phyloP scores from a whole-genome alignment of 257 asterid genomes.

The Solanum raphanifolium region DNA sequence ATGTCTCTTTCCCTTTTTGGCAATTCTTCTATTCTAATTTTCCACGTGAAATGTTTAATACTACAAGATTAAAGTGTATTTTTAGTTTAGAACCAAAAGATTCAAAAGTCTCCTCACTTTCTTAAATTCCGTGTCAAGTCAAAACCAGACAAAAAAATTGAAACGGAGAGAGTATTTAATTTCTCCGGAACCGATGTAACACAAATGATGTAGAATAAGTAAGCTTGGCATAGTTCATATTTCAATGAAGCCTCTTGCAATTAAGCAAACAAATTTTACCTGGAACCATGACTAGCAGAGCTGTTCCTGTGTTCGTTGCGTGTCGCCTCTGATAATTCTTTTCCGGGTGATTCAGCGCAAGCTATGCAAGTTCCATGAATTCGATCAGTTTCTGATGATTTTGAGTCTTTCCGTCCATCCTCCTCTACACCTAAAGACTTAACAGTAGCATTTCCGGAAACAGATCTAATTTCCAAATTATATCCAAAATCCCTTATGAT shows the following conservation, averaged over 20 bases:
- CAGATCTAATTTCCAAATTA: slow-evolving; percentile 2
- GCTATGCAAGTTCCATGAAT: background rate
- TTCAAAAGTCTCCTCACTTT: background rate
- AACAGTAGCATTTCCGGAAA: background rate
- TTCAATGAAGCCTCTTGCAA: background rate
- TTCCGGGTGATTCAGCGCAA: slow-evolving; percentile 5
- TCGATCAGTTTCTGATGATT: slow-evolving; percentile 19
- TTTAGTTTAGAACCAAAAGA: background rate
- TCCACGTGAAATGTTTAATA: too few relatives aligned
- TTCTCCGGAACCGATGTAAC: background rate
- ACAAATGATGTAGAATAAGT: background rate
- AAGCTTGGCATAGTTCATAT: background rate
- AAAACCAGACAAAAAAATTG: too few relatives aligned
- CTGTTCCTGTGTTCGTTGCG: slow-evolving; percentile 31
- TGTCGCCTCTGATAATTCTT: slow-evolving; percentile 14
- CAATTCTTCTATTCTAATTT: background rate
- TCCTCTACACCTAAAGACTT: slow-evolving; percentile 3
- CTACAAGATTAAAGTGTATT: background rate
- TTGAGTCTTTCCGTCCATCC: slow-evolving; percentile 9
- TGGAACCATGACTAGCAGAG: slow-evolving; percentile 41
- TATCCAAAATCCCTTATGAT: slow-evolving; percentile 29
- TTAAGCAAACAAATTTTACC: slow-evolving; percentile 29
- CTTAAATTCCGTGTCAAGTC: background rate
- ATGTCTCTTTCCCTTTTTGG: background rate
- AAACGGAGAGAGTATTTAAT: background rate